Evolutionary conservation across 495 filamentous ascomycete genomes (phyloP).

Genomic region (Aspergillus cristatus): DNA sequence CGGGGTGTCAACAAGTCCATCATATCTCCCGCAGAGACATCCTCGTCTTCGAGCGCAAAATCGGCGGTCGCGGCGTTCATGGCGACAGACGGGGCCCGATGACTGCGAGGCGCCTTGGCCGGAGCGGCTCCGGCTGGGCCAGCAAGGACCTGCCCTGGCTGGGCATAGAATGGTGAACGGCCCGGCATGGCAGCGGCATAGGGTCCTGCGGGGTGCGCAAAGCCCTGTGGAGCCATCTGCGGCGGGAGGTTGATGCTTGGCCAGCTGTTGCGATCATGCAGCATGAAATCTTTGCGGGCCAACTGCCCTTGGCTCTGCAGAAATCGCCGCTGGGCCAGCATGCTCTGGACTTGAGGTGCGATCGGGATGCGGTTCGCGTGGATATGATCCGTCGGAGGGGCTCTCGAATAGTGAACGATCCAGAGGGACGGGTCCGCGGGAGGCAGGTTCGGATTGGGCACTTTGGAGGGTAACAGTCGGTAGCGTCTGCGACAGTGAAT

Average conservation of each 20-base stretch:
- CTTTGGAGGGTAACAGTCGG: conserved; percentile 59
- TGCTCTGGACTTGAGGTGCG: conserved; percentile 46
- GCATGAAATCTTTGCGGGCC: conserved; percentile 85
- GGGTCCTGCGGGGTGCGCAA: conserved; percentile 20
- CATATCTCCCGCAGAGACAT: conserved; percentile 71
- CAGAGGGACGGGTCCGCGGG: conserved; percentile 72
- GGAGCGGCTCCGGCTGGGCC: conserved; percentile 18
- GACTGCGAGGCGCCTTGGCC: conserved; percentile 27
- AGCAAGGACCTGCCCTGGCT: conserved; percentile 21
- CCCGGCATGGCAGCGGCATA: conserved; percentile 23
- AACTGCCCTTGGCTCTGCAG: conserved; percentile 74
- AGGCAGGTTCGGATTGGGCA: conserved; percentile 48
- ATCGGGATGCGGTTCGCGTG: conserved; percentile 54
- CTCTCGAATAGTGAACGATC: conserved; percentile 84
- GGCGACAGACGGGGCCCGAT: conserved; percentile 28
- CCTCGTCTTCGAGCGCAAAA: conserved; percentile 71
- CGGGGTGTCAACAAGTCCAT: conserved; percentile 82
- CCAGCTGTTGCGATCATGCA: conserved; percentile 82
- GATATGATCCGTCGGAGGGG: conserved; percentile 62
- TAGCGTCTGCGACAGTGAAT: conserved; percentile 73
- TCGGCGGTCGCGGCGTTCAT: conserved; percentile 36
- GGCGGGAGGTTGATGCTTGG: conserved; percentile 67
- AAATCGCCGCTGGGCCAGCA: conserved; percentile 54
- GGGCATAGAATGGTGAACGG: conserved; percentile 32
- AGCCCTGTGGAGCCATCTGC: conserved; percentile 32